phyloP scores from a whole-genome alignment of 139 green algal genomes.

The Coelastrella sp. region DNA sequence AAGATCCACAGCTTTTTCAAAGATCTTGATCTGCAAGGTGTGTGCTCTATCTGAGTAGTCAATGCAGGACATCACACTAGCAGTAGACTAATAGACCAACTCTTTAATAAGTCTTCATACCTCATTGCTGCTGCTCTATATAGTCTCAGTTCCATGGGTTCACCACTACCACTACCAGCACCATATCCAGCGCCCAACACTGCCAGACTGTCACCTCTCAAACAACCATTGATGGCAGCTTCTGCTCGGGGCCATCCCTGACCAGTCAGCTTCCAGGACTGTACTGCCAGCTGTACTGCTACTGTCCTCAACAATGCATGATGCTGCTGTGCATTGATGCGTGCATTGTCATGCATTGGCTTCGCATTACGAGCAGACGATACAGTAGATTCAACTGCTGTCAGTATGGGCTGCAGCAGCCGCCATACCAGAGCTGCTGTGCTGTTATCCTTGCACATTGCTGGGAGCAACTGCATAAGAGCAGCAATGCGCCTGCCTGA shows the following conservation, averaged over 20 bases:
- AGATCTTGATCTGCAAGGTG: too few species aligned
- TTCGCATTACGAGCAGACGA: too few species aligned
- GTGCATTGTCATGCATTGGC: too few species aligned
- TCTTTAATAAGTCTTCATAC: too few species aligned
- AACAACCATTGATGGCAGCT: constrained; percentile 33
- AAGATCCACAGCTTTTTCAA: too few species aligned
- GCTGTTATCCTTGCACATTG: constrained; percentile 23
- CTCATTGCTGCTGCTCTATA: not conserved
- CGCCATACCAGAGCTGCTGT: constrained; percentile 25
- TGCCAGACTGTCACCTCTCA: not conserved
- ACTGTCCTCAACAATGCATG: not conserved
- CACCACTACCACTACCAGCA: not conserved
- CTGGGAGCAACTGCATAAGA: constrained; percentile 32
- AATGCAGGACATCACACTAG: too few species aligned
- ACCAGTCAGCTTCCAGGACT: constrained; percentile 20
- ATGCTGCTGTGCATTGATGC: constrained; percentile 5
- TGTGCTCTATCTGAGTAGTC: too few species aligned
- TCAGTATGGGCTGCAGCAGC: constrained; percentile 3
- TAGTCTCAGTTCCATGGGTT: constrained; percentile 4
- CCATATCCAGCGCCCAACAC: not conserved
- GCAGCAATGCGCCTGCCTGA: constrained; percentile 9
- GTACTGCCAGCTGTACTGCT: constrained; percentile 13
- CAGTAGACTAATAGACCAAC: too few species aligned
- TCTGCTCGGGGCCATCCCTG: constrained; percentile 13
- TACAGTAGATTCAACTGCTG: not conserved